These are phyloP conservation scores for Leptoxyphium fumago DNA, from an alignment of 2,329 filamentous ascomycete species.

Conservation along the genomic window DNA sequence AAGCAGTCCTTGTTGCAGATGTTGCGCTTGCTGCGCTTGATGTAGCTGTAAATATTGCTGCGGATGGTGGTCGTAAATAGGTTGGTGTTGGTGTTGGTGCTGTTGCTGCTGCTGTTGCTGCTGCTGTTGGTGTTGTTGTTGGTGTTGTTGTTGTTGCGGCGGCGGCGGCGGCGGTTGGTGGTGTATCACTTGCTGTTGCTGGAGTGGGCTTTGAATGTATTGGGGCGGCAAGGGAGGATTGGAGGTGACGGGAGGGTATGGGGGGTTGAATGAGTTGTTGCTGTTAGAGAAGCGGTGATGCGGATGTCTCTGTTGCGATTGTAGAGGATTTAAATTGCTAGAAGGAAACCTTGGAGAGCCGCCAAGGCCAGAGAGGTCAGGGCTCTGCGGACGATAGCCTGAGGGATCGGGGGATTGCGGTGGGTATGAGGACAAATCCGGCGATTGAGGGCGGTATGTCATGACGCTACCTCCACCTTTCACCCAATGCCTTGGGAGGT, in stretches of 20 bases:
- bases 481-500: no score
- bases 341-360: constrained; percentile 9
- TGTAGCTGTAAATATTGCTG: constrained; percentile 6
- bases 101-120: constrained; percentile 9
- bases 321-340: constrained; percentile 5
- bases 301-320: constrained; percentile 3
- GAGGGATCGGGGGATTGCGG: constrained; percentile 34
- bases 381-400: constrained; percentile 28
- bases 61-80: constrained; percentile 2
- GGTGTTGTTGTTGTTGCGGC: constrained; percentile 2
- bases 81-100: constrained; percentile 4
- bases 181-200: constrained; percentile 6
- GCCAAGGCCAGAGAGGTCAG: constrained; percentile 20
- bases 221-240: constrained; percentile 4
- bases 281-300: neutral
- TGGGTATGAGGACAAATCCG: constrained; percentile 19
- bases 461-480: neutral
- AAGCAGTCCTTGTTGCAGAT: constrained; percentile 6
- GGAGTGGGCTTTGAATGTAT: constrained; percentile 6
- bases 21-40: constrained; percentile 7
- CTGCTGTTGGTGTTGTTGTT: constrained; percentile 10
- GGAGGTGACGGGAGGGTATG: constrained; percentile 3
- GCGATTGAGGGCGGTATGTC: constrained; percentile 10
- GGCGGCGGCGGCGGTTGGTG: constrained; percentile 1
- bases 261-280: neutral